Percentiles rank a stretch among this genome's conserved stretches.
phyloP scores from a whole-genome alignment of 306 rosid genomes.

The Vigna nakashimae region DNA sequence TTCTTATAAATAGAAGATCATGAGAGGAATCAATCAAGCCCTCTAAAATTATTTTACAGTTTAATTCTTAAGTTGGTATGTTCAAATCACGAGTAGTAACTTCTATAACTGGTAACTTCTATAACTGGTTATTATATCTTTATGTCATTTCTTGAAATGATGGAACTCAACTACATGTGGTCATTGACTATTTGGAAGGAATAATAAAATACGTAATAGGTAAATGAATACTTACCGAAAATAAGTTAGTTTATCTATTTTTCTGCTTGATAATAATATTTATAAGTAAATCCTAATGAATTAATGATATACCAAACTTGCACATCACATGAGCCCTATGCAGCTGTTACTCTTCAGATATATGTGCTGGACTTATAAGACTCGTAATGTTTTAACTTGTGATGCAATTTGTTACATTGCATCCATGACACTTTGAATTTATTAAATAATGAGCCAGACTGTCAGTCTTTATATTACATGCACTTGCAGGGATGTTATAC shows the following conservation, averaged over 20 bases:
- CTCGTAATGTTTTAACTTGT: background rate
- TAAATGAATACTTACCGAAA: no score
- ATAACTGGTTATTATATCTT: constrained; percentile 7
- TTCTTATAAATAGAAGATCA: no score
- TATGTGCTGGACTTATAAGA: background rate
- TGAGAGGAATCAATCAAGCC: no score
- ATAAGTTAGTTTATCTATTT: no score
- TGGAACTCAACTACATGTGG: constrained; percentile 13
- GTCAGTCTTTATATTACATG: background rate
- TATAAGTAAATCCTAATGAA: constrained; percentile 12
- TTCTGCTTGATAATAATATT: no score
- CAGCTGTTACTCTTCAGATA: background rate
- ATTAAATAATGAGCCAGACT: background rate
- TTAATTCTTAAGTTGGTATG: no score
- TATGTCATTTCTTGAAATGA: constrained; percentile 22
- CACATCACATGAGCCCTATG: constrained; percentile 19
- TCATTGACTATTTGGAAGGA: constrained; percentile 22
- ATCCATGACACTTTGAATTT: background rate
- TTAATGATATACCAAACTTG: constrained; percentile 14
- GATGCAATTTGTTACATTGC: constrained; percentile 3
- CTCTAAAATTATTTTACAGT: no score
- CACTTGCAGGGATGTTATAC: background rate
- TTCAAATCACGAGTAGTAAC: constrained; percentile 8
- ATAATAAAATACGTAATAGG: background rate
- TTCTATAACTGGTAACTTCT: background rate